These are phyloP conservation scores for Plicaturopsis crispa DNA, from an alignment of 768 basidiomycete genomes.

Conservation along the genomic window DNA sequence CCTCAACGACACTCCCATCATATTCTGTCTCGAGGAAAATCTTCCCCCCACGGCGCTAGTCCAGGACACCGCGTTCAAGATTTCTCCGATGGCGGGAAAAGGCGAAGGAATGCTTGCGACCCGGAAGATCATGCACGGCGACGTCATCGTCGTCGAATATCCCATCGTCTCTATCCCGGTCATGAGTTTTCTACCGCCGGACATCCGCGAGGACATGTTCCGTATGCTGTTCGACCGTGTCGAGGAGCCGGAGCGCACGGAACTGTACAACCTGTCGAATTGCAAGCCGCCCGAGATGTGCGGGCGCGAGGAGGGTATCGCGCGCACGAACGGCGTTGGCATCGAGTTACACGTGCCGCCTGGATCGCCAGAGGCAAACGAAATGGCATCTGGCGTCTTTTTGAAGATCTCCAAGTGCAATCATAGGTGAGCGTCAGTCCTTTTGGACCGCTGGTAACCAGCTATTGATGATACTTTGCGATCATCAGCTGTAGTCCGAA, in stretches of 20 bases:
- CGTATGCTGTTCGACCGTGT: conserved; percentile 18
- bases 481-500: conserved; percentile 27
- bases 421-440: conserved; percentile 22
- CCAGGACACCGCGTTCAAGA: not conserved
- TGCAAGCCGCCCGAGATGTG: conserved; percentile 23
- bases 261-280: conserved; percentile 24
- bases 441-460: not conserved
- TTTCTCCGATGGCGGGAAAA: conserved; percentile 3
- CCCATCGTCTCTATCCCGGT: conserved; percentile 23
- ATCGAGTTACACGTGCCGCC: conserved; percentile 11
- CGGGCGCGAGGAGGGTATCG: conserved; percentile 23
- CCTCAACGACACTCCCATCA: too few species aligned
- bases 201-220: conserved; percentile 14
- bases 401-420: conserved; percentile 27
- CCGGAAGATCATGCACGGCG: conserved; percentile 18
- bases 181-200: conserved; percentile 2
- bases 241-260: conserved; percentile 14
- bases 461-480: not conserved
- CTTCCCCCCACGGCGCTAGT: too few species aligned
- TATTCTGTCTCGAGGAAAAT: too few species aligned
- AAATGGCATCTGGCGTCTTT: conserved; percentile 19
- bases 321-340: conserved; percentile 23
- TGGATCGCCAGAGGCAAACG: too few species aligned
- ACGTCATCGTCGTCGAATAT: conserved; percentile 29
- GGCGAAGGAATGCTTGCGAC: conserved; percentile 26